Percentiles rank a stretch among this genome's conserved stretches.
Evolutionary conservation across 805 yeast species (phyloP).

Genomic region (Suhomyces sp.): DNA sequence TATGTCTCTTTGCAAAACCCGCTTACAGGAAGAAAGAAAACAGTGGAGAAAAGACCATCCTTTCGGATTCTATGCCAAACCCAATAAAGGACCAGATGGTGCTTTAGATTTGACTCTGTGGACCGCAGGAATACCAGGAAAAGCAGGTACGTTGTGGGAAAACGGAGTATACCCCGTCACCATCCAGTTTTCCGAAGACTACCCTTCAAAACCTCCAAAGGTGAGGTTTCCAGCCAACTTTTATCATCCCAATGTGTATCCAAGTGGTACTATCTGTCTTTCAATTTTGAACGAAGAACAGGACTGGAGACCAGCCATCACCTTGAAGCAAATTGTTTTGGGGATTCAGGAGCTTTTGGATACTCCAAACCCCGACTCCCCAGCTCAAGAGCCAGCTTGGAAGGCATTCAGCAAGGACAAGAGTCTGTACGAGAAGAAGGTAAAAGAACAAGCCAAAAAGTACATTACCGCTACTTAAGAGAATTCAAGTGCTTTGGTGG

Average conservation of each 20-base stretch:
- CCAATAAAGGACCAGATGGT: constrained; percentile 77
- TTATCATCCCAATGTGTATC: constrained; percentile 97
- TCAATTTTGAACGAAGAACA: constrained; percentile 91
- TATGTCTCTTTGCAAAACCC: constrained; percentile 65
- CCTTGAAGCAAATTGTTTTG: constrained; percentile 80
- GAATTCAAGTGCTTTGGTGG: too few relatives aligned
- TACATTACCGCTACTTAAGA: constrained; percentile 56
- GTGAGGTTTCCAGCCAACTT: constrained; percentile 86
- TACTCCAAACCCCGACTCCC: constrained; percentile 90
- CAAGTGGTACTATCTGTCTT: constrained; percentile 94
- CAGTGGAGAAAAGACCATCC: constrained; percentile 99
- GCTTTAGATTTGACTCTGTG: constrained; percentile 79
- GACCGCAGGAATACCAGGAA: constrained; percentile 97
- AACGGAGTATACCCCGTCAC: constrained; percentile 87
- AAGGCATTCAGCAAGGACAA: constrained; percentile 74
- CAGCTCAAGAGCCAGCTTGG: constrained; percentile 98
- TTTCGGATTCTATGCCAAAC: constrained; percentile 94
- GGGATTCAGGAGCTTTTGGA: constrained; percentile 92
- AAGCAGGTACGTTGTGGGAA: constrained; percentile 80
- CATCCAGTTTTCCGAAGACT: constrained; percentile 81
- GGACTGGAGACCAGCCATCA: constrained; percentile 98
- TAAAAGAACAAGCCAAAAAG: constrained; percentile 74
- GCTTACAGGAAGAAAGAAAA: constrained; percentile 93
- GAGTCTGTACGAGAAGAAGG: constrained; percentile 69
- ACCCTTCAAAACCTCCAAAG: constrained; percentile 96